Evolutionary conservation across 768 basidiomycete genomes (phyloP), one percentile per base, ranked within the genome.

Genomic region (Auriscalpium orientale): DNA sequence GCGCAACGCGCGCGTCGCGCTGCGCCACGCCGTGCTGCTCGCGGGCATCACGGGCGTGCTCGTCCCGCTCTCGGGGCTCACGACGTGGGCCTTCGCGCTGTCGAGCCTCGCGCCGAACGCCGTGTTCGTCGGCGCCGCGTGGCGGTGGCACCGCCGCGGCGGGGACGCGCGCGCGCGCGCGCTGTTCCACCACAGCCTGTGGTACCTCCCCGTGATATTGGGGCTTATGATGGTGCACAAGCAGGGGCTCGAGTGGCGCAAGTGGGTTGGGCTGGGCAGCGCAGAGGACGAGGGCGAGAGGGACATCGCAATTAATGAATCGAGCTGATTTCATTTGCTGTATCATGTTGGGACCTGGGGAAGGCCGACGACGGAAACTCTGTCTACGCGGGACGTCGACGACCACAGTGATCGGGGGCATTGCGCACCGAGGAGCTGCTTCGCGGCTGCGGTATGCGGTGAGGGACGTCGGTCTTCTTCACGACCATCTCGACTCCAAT

Each of bases 211-310:
- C 0, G 86, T 88, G 7, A 75, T 98, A 7, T 76, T 98, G 58
- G 92, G 84, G 3, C 74, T 98, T 62, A 93, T 95, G 89, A 93
- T 99, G 91, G 74, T 89, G 54, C 93, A 95, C 71, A 98, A 98
- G 73, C 83, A 86, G 64, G 88, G 89, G 0, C 74, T 89, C 62
- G 84, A 87, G 60, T 93, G 90, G 91, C 62, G 76, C 22, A 72
- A 79, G 46, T 87, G 85, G 84, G 35, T 83, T 9, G 78, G 81
- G 10, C 50, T 79, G 10, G 20, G 33, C 22, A 61, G 61, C 18
- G 9, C 12, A 1, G 56, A 53, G 9, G 51, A 56, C 21, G 56
- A 57, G 38, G 18, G n/a, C n/a, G n/a, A 60, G 21, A 51, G 46
- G 44, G 43, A 28, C 28, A 28, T 4, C 4, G 28, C 28, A 28